Evolutionary conservation across 164 flowering plant species (phyloP).

Genomic region (Taxillus chinensis): DNA sequence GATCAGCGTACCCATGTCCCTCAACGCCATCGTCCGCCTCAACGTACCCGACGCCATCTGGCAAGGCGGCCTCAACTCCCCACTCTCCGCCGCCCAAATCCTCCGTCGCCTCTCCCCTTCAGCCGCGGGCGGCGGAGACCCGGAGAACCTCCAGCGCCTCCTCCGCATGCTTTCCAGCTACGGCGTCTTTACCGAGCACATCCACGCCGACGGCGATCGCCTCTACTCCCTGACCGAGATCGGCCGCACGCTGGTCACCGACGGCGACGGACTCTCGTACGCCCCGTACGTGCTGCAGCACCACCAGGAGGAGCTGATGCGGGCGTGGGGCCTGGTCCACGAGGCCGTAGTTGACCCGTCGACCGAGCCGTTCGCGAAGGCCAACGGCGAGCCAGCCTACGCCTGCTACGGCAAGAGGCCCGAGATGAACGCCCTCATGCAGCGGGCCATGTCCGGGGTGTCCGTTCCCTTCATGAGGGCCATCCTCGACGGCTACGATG

Average conservation of each 20-base stretch:
- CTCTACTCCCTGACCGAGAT: conserved; percentile 50
- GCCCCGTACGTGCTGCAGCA: conserved; percentile 67
- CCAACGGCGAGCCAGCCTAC: conserved; percentile 59
- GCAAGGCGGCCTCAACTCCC: conserved; percentile 44
- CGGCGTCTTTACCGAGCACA: conserved; percentile 52
- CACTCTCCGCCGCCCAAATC: conserved; percentile 57
- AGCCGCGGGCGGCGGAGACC: conserved; percentile 17
- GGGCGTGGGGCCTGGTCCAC: conserved; percentile 53
- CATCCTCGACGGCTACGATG: conserved; percentile 47
- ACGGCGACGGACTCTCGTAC: conserved; percentile 47
- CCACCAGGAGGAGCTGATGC: conserved; percentile 57
- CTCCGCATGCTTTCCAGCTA: conserved; percentile 59
- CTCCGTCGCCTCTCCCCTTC: conserved; percentile 24
- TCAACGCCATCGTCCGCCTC: conserved; percentile 63
- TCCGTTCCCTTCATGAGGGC: conserved; percentile 74
- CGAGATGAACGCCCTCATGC: conserved; percentile 72
- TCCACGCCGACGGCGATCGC: conserved; percentile 14
- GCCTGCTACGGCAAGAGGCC: conserved; percentile 41
- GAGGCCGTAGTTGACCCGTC: conserved; percentile 48
- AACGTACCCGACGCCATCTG: conserved; percentile 60
- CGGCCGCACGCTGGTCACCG: conserved; percentile 51
- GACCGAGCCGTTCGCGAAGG: conserved; percentile 50
- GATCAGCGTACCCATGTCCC: conserved; percentile 75
- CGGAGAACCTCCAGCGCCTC: conserved; percentile 58
- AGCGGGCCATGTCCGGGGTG: conserved; percentile 64